Percentiles rank a stretch among this genome's conserved stretches.
Evolutionary conservation across 768 basidiomycete species (phyloP).

Genomic region (Leccinum broughii): DNA sequence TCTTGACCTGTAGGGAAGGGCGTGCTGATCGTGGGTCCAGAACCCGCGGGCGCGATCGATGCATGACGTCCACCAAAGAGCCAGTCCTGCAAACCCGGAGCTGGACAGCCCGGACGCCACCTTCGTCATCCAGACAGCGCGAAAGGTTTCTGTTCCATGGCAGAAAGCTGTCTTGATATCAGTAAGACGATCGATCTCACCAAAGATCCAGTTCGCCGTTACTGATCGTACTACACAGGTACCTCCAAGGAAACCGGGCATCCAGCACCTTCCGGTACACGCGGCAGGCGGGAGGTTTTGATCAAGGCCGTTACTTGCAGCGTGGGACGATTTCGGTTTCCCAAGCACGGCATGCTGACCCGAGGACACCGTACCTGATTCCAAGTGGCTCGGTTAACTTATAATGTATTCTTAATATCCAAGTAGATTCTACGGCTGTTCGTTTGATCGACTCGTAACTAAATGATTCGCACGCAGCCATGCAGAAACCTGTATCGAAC

Average conservation of each 20-base stretch:
- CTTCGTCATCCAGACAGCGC: constrained; percentile 28
- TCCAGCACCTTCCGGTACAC: constrained; percentile 16
- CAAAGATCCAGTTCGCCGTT: neutral
- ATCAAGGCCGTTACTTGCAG: constrained; percentile 10
- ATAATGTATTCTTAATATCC: constrained; percentile 2
- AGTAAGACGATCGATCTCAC: constrained; percentile 11
- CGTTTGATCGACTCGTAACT: constrained; percentile 7
- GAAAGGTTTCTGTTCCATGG: constrained; percentile 17
- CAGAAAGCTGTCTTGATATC: constrained; percentile 25
- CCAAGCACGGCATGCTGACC: constrained; percentile 1
- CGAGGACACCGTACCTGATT: neutral
- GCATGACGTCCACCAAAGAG: constrained; percentile 14
- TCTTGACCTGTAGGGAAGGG: constrained; percentile 21
- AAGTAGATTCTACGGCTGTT: neutral
- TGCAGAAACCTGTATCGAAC: neutral
- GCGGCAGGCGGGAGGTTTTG: constrained; percentile 18
- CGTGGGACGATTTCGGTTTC: constrained; percentile 16
- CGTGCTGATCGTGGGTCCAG: constrained; percentile 29
- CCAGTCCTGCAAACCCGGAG: constrained; percentile 5
- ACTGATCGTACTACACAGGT: constrained; percentile 23
- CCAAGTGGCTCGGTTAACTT: constrained; percentile 5
- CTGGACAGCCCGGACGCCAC: constrained; percentile 11
- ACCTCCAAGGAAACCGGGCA: constrained; percentile 20
- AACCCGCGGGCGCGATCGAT: constrained; percentile 12
- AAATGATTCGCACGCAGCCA: constrained; percentile 1